Evolutionary conservation across 1,284 basidiomycete species (phyloP).

Genomic region (Hemileccinum hortonii): DNA sequence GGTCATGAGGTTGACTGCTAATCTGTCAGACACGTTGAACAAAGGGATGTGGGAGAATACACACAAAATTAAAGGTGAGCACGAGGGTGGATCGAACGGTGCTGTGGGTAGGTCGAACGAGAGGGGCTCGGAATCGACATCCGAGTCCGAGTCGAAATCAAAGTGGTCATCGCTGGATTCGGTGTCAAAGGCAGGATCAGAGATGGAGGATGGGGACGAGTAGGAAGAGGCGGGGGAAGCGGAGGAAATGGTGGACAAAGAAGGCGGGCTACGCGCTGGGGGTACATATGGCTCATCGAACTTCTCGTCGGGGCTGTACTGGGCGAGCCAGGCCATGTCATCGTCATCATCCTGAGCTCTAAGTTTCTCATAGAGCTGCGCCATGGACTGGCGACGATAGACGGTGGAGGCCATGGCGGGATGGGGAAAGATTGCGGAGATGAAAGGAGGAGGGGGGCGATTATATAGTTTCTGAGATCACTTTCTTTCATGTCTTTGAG

Average conservation of each 20-base stretch:
- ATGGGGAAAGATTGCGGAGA: constrained; percentile 12
- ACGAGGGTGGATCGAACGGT: constrained; percentile 7
- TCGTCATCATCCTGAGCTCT: constrained; percentile 36
- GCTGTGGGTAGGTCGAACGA: constrained; percentile 15
- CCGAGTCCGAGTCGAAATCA: constrained; percentile 31
- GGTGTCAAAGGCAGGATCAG: constrained; percentile 18
- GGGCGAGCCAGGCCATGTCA: constrained; percentile 35
- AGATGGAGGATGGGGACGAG: constrained; percentile 22
- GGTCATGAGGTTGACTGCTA: constrained; percentile 21
- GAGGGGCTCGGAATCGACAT: constrained; percentile 24
- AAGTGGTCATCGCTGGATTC: constrained; percentile 27
- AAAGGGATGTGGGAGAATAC: constrained; percentile 10
- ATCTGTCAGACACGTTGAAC: constrained; percentile 16
- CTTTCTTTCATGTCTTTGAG: constrained; percentile 39
- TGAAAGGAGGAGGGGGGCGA: constrained; percentile 18
- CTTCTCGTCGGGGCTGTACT: constrained; percentile 36
- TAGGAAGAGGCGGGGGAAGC: constrained; percentile 21
- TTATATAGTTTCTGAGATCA: constrained; percentile 33
- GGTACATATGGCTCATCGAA: constrained; percentile 27
- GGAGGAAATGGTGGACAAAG: constrained; percentile 30
- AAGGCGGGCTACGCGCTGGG: constrained; percentile 19
- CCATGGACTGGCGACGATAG: constrained; percentile 37
- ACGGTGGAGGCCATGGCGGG: constrained; percentile 29
- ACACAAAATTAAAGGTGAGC: constrained; percentile 25
- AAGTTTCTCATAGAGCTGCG: constrained; percentile 35